These are phyloP conservation scores for Coffea canephora DNA, from an alignment of 257 asterid genomes.

Conservation along the genomic window DNA sequence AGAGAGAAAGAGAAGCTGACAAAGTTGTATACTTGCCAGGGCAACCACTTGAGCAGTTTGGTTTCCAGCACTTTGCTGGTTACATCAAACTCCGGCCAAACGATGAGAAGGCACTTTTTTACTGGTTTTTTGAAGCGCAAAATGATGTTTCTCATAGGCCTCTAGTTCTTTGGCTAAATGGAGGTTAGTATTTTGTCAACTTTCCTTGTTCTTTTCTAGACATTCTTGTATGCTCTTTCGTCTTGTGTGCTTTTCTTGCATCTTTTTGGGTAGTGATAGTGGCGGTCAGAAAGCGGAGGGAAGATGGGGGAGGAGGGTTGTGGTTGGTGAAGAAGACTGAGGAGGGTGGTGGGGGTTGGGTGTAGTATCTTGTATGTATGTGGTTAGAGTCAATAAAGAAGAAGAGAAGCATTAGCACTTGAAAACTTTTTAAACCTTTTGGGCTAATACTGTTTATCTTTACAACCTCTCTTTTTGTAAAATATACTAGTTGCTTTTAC, in stretches of 20 bases:
- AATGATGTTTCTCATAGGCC: slow-evolving; percentile 14
- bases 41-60: slow-evolving; percentile 11
- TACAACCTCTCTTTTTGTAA: no score
- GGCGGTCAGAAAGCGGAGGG: neutral
- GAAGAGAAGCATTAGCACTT: no score
- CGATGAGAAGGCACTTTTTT: slow-evolving; percentile 26
- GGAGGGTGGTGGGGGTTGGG: neutral
- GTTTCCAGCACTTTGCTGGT: slow-evolving; percentile 21
- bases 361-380: neutral
- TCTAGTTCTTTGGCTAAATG: slow-evolving; percentile 34
- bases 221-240: neutral
- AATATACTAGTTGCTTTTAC: no score
- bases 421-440: no score
- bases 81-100: slow-evolving; percentile 15
- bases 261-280: neutral
- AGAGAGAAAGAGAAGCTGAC: slow-evolving; percentile 19
- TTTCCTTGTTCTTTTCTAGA: neutral
- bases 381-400: no score
- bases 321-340: slow-evolving; percentile 4
- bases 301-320: neutral
- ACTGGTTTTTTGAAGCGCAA: slow-evolving; percentile 27
- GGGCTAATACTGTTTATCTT: no score
- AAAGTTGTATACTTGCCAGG: slow-evolving; percentile 22
- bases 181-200: slow-evolving; percentile 18
- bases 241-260: neutral